Conservation (phyloP, 179 eudicot genomes). For the Sideroxylon spinosum region DNA sequence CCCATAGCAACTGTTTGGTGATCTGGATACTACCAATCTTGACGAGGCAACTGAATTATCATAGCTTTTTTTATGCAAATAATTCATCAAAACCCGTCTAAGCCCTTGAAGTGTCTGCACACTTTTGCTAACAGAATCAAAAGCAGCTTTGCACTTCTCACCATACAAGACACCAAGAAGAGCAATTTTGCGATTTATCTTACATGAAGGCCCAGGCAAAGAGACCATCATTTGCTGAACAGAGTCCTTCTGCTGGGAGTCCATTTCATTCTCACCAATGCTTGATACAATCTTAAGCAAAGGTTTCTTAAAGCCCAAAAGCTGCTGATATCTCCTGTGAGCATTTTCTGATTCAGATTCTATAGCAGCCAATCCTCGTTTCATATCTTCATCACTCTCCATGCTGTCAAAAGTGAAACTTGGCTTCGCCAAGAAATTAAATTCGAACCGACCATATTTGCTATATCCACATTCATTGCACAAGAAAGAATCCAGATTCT, state of each 20-base stretch:
- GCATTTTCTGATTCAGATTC: conserved; percentile 99
- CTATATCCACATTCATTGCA: conserved; percentile 99
- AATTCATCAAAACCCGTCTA: conserved; percentile 91
- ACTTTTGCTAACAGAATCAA: conserved; percentile 99
- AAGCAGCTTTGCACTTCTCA: conserved; percentile 99
- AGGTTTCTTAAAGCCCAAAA: conserved; percentile 95
- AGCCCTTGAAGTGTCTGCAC: conserved; percentile 99
- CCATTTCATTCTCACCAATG: conserved; percentile 97
- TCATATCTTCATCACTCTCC: conserved; percentile 99
- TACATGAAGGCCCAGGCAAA: conserved; percentile 96
- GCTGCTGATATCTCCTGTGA: conserved; percentile 98
- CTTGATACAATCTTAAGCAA: conserved; percentile 97
- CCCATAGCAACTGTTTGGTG: conserved; percentile 95
- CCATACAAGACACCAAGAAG: conserved; percentile 99
- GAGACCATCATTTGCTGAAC: conserved; percentile 99
- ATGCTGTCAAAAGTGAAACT: conserved; percentile 92
- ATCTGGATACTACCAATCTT: conserved; percentile 75
- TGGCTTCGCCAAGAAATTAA: conserved; percentile 97
- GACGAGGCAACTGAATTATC: conserved; percentile 55
- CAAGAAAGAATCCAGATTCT: conserved; percentile 92
- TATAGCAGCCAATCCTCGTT: conserved; percentile 91
- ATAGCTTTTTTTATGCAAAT: conserved; percentile 77
- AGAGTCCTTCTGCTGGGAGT: conserved; percentile 98
- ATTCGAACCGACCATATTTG: conserved; percentile 98
- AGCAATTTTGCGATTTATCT: conserved; percentile 95